Evolutionary conservation across 306 rosid genomes (phyloP).

Genomic region (Prunus armeniaca): DNA sequence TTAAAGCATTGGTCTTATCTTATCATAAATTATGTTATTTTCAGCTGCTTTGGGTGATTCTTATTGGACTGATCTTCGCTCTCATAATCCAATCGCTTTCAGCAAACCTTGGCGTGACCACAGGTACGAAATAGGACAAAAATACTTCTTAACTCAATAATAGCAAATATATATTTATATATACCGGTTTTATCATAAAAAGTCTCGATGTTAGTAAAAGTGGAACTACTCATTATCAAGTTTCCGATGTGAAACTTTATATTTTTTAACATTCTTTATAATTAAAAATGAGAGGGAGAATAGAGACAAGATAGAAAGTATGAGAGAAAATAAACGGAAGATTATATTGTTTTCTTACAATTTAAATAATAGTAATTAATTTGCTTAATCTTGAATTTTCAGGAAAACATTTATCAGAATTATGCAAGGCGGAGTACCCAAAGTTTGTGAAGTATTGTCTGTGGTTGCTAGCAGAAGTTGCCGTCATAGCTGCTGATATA

Average conservation of each 20-base stretch:
- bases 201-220: too few species aligned
- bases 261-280: too few species aligned
- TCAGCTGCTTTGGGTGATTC: conserved; percentile 90
- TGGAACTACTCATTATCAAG: accelerated
- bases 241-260: accelerated
- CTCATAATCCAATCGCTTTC: conserved; percentile 85
- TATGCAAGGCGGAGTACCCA: conserved; percentile 84
- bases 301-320: too few species aligned
- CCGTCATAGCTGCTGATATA: conserved; percentile 90
- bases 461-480: conserved; percentile 79
- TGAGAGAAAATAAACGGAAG: not conserved
- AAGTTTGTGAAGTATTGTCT: conserved; percentile 56
- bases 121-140: conserved; percentile 37
- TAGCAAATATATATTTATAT: not conserved
- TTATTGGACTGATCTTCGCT: conserved; percentile 73
- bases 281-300: too few species aligned
- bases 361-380: not conserved
- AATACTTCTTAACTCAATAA: not conserved
- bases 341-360: not conserved
- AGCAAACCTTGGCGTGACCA: conserved; percentile 86
- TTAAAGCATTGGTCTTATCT: not conserved
- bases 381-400: not conserved
- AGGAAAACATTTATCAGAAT: conserved; percentile 87
- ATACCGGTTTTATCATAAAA: too few species aligned
- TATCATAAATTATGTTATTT: not conserved